Percentiles rank a stretch among this genome's conserved stretches.
Evolutionary conservation across 306 rosid species (phyloP).

Genomic region (Coriaria nepalensis): DNA sequence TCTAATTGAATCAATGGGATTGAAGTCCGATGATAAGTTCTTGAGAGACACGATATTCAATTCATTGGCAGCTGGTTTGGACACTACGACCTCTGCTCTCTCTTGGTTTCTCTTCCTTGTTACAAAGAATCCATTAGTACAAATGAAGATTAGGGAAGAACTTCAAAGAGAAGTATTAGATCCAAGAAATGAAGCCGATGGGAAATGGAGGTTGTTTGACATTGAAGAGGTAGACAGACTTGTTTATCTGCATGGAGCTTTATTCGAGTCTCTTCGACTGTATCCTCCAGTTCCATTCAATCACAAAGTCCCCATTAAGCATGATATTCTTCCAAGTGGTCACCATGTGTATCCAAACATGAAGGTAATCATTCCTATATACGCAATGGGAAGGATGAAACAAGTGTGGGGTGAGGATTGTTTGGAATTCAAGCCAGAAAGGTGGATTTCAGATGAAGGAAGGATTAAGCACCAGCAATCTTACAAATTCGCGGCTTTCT

Average conservation of each 20-base stretch:
- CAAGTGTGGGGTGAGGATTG: conserved; percentile 39
- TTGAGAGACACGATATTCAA: conserved; percentile 27
- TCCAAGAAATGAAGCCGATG: background rate
- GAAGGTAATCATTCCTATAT: conserved; percentile 16
- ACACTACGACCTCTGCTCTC: conserved; percentile 31
- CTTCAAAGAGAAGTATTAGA: conserved; percentile 3
- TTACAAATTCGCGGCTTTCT: conserved; percentile 24
- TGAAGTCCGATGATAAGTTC: conserved; percentile 14
- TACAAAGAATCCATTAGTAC: conserved; percentile 29
- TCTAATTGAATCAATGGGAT: background rate
- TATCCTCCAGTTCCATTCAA: conserved; percentile 21
- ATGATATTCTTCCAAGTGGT: conserved; percentile 36
- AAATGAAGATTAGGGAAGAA: conserved; percentile 34
- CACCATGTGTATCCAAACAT: conserved; percentile 13
- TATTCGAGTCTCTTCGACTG: conserved; percentile 36
- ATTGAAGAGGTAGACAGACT: conserved; percentile 17
- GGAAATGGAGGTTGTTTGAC: background rate
- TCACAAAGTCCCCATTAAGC: background rate
- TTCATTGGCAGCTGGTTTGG: conserved; percentile 32
- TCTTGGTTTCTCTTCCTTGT: conserved; percentile 38
- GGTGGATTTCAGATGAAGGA: conserved; percentile 37
- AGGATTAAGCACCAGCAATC: conserved; percentile 19
- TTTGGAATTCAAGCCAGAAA: conserved; percentile 44
- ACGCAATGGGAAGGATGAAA: conserved; percentile 44
- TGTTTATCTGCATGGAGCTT: conserved; percentile 40